phyloP scores from a whole-genome alignment of 805 yeast genomes.

The Kodamaea fukazawae region DNA sequence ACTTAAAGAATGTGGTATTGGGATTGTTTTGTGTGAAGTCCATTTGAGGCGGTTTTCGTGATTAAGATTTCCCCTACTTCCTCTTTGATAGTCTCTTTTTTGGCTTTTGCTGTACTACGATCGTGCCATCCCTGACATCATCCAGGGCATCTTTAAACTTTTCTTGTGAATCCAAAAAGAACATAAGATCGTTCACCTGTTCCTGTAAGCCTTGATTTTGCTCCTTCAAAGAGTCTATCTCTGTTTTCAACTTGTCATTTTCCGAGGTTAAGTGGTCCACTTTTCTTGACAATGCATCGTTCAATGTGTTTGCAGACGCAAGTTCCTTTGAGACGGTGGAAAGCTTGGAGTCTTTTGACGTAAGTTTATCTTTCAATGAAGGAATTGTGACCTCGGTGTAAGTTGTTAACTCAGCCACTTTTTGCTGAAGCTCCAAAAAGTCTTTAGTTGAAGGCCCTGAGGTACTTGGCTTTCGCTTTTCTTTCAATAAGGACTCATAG shows the following conservation, averaged over 20 bases:
- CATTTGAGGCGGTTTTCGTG: too few relatives aligned
- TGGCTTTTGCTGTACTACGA: constrained; percentile 40
- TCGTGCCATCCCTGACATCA: constrained; percentile 69
- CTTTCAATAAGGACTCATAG: constrained; percentile 52
- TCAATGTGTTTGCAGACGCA: constrained; percentile 29
- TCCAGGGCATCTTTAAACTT: constrained; percentile 69
- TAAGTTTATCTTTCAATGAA: constrained; percentile 30
- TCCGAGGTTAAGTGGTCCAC: constrained; percentile 31
- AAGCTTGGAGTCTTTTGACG: constrained; percentile 28
- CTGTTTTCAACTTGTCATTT: constrained; percentile 24
- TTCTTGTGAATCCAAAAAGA: constrained; percentile 68
- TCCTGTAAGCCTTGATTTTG: constrained; percentile 53
- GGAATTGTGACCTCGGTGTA: constrained; percentile 31
- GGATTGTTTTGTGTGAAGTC: too few relatives aligned
- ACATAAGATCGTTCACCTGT: constrained; percentile 76
- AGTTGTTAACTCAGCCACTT: constrained; percentile 27
- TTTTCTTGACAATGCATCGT: constrained; percentile 39
- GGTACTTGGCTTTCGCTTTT: constrained; percentile 9
- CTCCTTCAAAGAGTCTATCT: constrained; percentile 24
- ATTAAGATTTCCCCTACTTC: neutral
- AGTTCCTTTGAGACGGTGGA: constrained; percentile 30
- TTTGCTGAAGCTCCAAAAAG: constrained; percentile 9
- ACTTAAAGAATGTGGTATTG: too few relatives aligned
- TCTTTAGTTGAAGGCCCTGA: constrained; percentile 3
- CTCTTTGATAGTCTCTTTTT: constrained; percentile 3